phyloP scores from a whole-genome alignment of 257 asterid species.

The Solanum lycopersicoides region DNA sequence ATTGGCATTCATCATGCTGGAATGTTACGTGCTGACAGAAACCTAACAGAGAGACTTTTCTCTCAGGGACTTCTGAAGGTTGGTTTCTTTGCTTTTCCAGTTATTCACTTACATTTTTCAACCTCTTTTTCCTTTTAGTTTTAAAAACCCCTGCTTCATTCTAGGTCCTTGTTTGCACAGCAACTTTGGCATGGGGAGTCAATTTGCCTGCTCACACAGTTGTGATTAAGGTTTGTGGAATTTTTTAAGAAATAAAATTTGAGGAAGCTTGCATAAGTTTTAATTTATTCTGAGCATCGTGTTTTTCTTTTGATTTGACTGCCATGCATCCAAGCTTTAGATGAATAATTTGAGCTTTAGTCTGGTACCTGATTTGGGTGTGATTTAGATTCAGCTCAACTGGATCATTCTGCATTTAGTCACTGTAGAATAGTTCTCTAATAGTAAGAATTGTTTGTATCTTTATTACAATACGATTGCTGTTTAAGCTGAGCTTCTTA shows the following conservation, averaged over 20 bases:
- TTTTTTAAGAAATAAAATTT: neutral
- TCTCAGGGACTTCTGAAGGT: slow-evolving; percentile 92
- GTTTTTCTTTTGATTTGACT: neutral
- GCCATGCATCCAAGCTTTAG: neutral
- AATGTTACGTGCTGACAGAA: slow-evolving; percentile 92
- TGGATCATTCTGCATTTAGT: neutral
- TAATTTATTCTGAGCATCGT: neutral
- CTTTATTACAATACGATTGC: neutral
- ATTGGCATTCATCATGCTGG: slow-evolving; percentile 99
- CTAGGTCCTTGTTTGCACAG: slow-evolving; percentile 97
- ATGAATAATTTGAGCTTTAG: neutral
- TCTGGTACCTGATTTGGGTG: neutral
- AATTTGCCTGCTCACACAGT: slow-evolving; percentile 99
- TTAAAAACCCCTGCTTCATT: slow-evolving; percentile 4
- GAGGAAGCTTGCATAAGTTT: neutral
- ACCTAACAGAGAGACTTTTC: slow-evolving; percentile 91
- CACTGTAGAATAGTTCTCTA: neutral
- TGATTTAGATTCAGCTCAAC: neutral
- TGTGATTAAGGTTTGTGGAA: slow-evolving; percentile 85
- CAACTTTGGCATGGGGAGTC: slow-evolving; percentile 99
- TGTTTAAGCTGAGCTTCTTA: neutral
- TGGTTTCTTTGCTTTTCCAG: neutral
- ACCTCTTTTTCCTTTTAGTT: slow-evolving; percentile 6
- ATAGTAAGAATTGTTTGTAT: neutral
- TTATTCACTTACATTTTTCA: neutral